Evolutionary conservation across 345 rosid species (phyloP).

Genomic region (Sapria himalayana): DNA sequence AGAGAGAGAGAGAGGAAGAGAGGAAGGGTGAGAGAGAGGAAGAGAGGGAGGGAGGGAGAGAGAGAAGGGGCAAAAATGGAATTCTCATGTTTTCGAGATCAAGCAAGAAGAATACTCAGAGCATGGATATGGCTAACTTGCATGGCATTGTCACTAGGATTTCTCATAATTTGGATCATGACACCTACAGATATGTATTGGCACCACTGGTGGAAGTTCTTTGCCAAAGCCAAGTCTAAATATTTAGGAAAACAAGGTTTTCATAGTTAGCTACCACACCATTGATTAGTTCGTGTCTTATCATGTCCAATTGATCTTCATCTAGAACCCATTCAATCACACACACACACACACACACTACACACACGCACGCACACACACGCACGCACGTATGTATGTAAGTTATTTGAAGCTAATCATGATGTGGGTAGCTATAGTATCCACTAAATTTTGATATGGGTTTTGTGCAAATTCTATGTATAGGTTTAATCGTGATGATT

Average conservation of each 20-base stretch:
- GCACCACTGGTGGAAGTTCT: conserved; percentile 19
- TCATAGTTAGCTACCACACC: too few relatives aligned
- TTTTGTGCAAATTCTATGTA: too few relatives aligned
- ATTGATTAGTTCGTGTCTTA: not conserved
- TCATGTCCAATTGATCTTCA: not conserved
- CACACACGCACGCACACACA: too few relatives aligned
- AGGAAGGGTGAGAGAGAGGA: too few relatives aligned
- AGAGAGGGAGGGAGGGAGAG: not conserved
- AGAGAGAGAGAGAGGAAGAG: too few relatives aligned
- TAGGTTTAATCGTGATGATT: conserved; percentile 30
- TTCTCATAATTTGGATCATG: conserved; percentile 45
- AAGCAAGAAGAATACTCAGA: conserved; percentile 9
- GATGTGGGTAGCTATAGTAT: not conserved
- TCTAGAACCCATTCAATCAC: too few relatives aligned
- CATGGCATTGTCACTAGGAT: conserved; percentile 21
- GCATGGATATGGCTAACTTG: conserved; percentile 20
- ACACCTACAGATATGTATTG: conserved; percentile 34
- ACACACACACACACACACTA: too few relatives aligned
- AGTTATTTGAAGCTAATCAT: not conserved
- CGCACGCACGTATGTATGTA: not conserved
- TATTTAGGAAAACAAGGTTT: conserved; percentile 46
- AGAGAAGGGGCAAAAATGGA: conserved; percentile 4
- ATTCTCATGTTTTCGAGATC: too few relatives aligned
- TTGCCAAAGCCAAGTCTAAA: conserved; percentile 18
- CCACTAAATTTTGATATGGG: too few relatives aligned